Evolutionary conservation across 2,329 filamentous ascomycete genomes (phyloP).

Genomic region (Pestalotiopsis sp.): DNA sequence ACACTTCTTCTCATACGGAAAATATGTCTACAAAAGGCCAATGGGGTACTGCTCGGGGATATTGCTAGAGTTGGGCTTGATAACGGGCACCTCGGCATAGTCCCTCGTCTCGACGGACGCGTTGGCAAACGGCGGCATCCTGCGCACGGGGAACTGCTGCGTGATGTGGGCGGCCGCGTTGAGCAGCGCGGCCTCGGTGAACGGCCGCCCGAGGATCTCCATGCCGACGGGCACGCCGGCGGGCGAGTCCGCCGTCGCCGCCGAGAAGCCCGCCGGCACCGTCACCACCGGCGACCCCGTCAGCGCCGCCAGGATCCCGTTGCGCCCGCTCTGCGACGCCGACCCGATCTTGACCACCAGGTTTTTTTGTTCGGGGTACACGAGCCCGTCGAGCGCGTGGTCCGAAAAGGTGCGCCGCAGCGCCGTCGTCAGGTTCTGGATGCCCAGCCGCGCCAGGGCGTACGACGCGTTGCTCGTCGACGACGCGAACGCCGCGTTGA

Average conservation of each 20-base stretch:
- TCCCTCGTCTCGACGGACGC: conserved; percentile 37
- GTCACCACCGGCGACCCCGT: conserved; percentile 45
- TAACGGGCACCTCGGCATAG: conserved; percentile 45
- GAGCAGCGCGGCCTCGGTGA: conserved; percentile 57
- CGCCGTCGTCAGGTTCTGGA: conserved; percentile 53
- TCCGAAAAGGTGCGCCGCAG: conserved; percentile 53
- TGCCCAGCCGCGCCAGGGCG: conserved; percentile 44
- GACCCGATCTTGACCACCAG: conserved; percentile 62
- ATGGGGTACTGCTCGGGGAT: conserved; percentile 50
- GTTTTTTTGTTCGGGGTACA: conserved; percentile 69
- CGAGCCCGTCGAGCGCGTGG: conserved; percentile 56
- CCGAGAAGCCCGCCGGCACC: conserved; percentile 57
- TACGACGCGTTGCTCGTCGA: conserved; percentile 57
- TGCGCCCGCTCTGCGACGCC: conserved; percentile 60
- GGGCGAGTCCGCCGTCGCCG: conserved; percentile 49
- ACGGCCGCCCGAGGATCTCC: conserved; percentile 63
- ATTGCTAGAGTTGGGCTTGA: conserved; percentile 44
- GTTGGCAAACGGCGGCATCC: conserved; percentile 47
- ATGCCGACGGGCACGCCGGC: conserved; percentile 65
- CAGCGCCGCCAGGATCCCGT: conserved; percentile 43
- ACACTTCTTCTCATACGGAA: neutral
- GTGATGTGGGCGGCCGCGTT: conserved; percentile 56
- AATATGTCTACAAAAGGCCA: conserved; percentile 35
- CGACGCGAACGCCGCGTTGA: conserved; percentile 52
- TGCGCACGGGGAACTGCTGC: conserved; percentile 46